Evolutionary conservation across 1,139 yeast species (phyloP).

Genomic region (Geotrichum reessii): DNA sequence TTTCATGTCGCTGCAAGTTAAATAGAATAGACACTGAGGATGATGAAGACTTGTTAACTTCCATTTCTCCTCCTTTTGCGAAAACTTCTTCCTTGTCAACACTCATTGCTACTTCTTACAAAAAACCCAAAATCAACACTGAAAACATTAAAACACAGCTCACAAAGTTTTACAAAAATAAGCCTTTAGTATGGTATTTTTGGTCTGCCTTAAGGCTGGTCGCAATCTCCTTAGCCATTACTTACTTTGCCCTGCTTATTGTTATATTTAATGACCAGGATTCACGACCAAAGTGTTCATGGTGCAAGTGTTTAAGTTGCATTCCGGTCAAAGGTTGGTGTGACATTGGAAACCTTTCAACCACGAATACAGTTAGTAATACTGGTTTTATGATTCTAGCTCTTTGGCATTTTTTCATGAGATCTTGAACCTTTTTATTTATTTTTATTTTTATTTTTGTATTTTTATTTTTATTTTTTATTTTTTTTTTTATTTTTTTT

Average conservation of each 20-base stretch:
- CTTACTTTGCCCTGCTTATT: conserved; percentile 48
- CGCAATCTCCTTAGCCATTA: conserved; percentile 45
- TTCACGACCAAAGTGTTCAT: conserved; percentile 49
- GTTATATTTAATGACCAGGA: conserved; percentile 45
- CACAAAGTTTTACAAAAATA: neutral
- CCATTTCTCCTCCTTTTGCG: conserved; percentile 10
- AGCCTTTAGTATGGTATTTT: conserved; percentile 40
- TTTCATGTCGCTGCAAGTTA: conserved; percentile 23
- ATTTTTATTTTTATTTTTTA: too few species aligned
- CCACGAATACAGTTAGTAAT: conserved; percentile 14
- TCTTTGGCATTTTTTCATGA: neutral
- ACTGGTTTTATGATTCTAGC: neutral
- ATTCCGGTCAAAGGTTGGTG: conserved; percentile 73
- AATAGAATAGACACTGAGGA: conserved; percentile 24
- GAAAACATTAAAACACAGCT: neutral
- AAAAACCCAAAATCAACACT: neutral
- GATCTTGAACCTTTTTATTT: too few species aligned
- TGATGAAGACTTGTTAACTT: neutral
- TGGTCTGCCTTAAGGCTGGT: conserved; percentile 51
- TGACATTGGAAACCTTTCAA: conserved; percentile 48
- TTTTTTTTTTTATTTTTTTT: too few species aligned
- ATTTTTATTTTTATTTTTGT: too few species aligned
- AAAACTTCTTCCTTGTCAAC: neutral
- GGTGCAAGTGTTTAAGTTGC: conserved; percentile 74
- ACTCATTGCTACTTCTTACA: conserved; percentile 1